A percentile compares a stretch with the other conserved stretches of the same genome.
Evolutionary conservation across 176 grass and related monocot genomes (phyloP).

Genomic region (Panicum miliaceum): DNA sequence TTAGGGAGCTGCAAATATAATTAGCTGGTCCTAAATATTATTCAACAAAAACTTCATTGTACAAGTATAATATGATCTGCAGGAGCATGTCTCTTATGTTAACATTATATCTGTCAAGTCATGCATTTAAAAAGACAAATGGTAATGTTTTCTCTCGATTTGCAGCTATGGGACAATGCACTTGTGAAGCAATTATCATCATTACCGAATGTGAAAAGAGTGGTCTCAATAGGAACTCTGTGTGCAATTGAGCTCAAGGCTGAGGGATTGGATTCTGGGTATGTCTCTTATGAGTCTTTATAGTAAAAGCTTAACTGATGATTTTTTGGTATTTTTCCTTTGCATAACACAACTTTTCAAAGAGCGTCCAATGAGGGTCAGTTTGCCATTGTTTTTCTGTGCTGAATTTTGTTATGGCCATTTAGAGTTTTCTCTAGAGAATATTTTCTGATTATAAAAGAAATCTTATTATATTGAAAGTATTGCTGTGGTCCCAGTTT

Average conservation of each 20-base stretch:
- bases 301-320: background rate
- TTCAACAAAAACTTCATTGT: no score
- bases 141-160: slow-evolving; percentile 27
- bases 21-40: no score
- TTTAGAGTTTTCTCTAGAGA: background rate
- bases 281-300: slow-evolving; percentile 48
- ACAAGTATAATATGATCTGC: no score
- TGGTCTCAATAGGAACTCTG: slow-evolving; percentile 74
- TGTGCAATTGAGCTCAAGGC: slow-evolving; percentile 84
- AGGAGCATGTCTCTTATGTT: no score
- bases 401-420: background rate
- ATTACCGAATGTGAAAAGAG: slow-evolving; percentile 73
- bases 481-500: background rate
- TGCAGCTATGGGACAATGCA: slow-evolving; percentile 81
- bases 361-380: background rate
- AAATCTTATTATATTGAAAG: background rate
- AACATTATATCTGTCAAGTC: no score
- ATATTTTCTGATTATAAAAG: background rate
- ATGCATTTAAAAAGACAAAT: background rate
- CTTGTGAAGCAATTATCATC: slow-evolving; percentile 69
- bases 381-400: background rate
- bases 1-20: no score
- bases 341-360: background rate
- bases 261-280: slow-evolving; percentile 86
- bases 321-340: background rate